These are phyloP conservation scores for Ulota crispa DNA, from an alignment of 225 moss, liverwort and hornwort species.

Conservation along the genomic window DNA sequence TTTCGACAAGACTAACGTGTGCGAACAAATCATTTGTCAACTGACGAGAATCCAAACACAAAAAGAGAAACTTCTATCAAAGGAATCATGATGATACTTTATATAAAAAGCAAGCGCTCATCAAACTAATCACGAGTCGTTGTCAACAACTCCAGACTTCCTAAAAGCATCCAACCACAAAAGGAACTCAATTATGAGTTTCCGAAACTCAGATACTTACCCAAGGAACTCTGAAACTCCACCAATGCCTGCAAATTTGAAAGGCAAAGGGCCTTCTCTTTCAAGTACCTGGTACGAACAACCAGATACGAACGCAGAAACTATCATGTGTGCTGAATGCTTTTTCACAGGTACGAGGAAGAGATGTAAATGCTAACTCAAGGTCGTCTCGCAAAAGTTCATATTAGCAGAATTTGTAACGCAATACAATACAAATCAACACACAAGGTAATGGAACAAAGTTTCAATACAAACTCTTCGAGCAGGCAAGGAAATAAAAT, in stretches of 20 bases:
- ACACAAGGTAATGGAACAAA: background rate
- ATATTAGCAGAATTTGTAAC: background rate
- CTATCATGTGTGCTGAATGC: background rate
- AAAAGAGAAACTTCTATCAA: background rate
- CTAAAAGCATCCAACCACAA: background rate
- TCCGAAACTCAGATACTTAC: slow-evolving; percentile 33
- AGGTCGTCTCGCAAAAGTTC: background rate
- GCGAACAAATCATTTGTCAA: background rate
- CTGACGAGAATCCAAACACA: background rate
- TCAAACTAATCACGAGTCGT: background rate
- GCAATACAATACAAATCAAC: background rate
- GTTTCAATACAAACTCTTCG: background rate
- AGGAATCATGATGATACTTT: background rate
- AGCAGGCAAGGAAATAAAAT: background rate
- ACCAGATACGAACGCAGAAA: background rate
- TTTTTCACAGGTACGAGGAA: background rate
- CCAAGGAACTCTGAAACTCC: slow-evolving; percentile 85
- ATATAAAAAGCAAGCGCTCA: background rate
- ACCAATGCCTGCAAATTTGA: slow-evolving; percentile 83
- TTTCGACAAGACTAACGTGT: background rate
- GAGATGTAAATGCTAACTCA: background rate
- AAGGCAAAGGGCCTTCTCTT: slow-evolving; percentile 67
- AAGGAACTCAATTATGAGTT: background rate
- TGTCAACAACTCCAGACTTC: background rate
- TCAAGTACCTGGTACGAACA: slow-evolving; percentile 57